Conservation (phyloP, 345 rosid species). For the Kandelia obovata region DNA sequence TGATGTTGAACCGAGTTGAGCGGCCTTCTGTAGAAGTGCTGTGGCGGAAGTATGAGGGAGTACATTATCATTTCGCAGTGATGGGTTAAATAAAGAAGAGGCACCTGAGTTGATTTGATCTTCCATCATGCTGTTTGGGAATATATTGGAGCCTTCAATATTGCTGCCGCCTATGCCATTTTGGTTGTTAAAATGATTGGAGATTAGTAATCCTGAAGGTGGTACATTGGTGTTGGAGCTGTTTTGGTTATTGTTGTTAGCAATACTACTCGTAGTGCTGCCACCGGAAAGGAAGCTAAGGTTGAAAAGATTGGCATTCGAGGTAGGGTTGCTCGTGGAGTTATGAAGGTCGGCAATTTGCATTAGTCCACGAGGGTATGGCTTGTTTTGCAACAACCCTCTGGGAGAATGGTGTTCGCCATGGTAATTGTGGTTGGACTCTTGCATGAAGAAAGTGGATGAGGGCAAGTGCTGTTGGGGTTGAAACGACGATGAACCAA, state of each 20-base stretch:
- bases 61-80: slow-evolving; percentile 43
- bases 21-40: slow-evolving; percentile 77
- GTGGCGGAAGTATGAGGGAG: slow-evolving; percentile 70
- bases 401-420: slow-evolving; percentile 16
- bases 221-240: slow-evolving; percentile 27
- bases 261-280: slow-evolving; percentile 23
- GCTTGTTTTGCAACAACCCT: slow-evolving; percentile 30
- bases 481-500: slow-evolving; percentile 9
- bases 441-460: slow-evolving; percentile 17
- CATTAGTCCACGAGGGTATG: slow-evolving; percentile 46
- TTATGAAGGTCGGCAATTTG: slow-evolving; percentile 49
- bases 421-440: slow-evolving; percentile 9
- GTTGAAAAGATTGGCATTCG: slow-evolving; percentile 48
- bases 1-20: slow-evolving; percentile 68
- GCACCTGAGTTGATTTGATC: slow-evolving; percentile 43
- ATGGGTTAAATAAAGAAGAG: slow-evolving; percentile 49
- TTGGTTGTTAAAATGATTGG: slow-evolving; percentile 42
- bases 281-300: slow-evolving; percentile 51
- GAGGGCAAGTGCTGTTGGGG: slow-evolving; percentile 2
- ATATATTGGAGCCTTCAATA: slow-evolving; percentile 37
- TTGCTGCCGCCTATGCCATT: slow-evolving; percentile 15
- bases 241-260: slow-evolving; percentile 32
- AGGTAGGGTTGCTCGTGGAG: slow-evolving; percentile 18
- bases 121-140: slow-evolving; percentile 39
- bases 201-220: slow-evolving; percentile 35